Conservation (phyloP, 768 basidiomycete species). For the Suillus americanus region DNA sequence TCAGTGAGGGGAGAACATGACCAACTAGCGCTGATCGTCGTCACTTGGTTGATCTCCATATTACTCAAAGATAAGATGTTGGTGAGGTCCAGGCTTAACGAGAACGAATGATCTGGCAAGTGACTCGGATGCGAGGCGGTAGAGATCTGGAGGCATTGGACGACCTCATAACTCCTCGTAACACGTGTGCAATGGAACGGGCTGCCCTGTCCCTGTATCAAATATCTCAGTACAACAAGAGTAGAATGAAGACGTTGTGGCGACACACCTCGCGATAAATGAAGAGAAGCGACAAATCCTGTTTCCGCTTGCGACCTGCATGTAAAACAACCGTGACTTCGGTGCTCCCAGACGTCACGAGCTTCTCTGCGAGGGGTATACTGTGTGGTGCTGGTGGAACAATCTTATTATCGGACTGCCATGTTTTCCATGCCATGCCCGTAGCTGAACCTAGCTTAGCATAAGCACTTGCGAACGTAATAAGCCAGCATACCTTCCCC, state of each 20-base stretch:
- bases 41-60: conserved; percentile 56
- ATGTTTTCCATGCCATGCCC: conserved; percentile 33
- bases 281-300: conserved; percentile 61
- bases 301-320: conserved; percentile 45
- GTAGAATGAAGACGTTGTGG: neutral
- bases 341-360: conserved; percentile 49
- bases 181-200: conserved; percentile 61
- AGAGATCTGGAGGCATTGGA: conserved; percentile 54
- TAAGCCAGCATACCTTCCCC: conserved; percentile 16
- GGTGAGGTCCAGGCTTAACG: conserved; percentile 54
- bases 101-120: conserved; percentile 48
- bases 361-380: conserved; percentile 39
- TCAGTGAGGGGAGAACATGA: conserved; percentile 41
- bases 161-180: conserved; percentile 56
- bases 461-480: too few relatives aligned
- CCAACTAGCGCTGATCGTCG: conserved; percentile 73
- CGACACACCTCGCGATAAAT: conserved; percentile 60
- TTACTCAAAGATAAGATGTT: conserved; percentile 45
- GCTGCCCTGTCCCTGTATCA: conserved; percentile 42
- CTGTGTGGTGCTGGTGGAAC: conserved; percentile 42
- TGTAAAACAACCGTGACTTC: conserved; percentile 57
- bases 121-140: conserved; percentile 51
- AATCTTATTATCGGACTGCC: conserved; percentile 55
- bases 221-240: conserved; percentile 6
- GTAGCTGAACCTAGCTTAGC: conserved; percentile 13